Evolutionary conservation across 441 rosid genomes (phyloP).

Genomic region (Pelargonium fulgidum): DNA sequence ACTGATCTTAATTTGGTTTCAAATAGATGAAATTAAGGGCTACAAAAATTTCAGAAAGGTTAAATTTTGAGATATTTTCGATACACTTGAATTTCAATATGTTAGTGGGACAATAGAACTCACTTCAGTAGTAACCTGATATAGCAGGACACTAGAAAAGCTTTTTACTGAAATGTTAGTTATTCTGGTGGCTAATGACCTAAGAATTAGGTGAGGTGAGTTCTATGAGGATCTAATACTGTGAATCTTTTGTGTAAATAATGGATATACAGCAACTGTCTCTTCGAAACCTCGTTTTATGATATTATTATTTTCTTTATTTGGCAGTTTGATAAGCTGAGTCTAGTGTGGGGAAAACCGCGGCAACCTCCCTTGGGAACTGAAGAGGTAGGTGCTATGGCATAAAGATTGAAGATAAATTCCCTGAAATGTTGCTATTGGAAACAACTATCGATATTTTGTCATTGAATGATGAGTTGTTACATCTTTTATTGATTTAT

Average conservation of each 20-base stretch:
- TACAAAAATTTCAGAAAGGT: not conserved
- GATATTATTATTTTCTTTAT: slow-evolving; percentile 16
- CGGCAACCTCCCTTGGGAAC: slow-evolving; percentile 67
- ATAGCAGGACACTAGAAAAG: not conserved
- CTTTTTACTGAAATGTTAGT: not conserved
- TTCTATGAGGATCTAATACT: not conserved
- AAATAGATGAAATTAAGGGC: not conserved
- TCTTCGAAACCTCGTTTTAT: not conserved
- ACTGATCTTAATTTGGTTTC: not conserved
- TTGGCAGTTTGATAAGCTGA: slow-evolving; percentile 68
- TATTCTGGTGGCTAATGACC: not conserved
- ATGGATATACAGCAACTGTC: not conserved
- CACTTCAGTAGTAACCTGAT: not conserved
- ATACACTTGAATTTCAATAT: not conserved
- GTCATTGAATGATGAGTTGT: not conserved
- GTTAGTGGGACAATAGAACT: not conserved
- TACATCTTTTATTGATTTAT: not conserved
- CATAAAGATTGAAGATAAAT: slow-evolving; percentile 6
- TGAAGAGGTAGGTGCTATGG: slow-evolving; percentile 54
- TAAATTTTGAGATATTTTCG: not conserved
- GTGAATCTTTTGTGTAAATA: not conserved
- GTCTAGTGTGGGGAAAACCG: slow-evolving; percentile 91
- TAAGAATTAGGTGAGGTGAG: not conserved
- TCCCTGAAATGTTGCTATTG: slow-evolving; percentile 11
- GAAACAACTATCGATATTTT: not conserved